Percentiles rank a stretch among this genome's conserved stretches.
phyloP scores from a whole-genome alignment of 2,329 filamentous ascomycete species.

The Cladophialophora immunda region DNA sequence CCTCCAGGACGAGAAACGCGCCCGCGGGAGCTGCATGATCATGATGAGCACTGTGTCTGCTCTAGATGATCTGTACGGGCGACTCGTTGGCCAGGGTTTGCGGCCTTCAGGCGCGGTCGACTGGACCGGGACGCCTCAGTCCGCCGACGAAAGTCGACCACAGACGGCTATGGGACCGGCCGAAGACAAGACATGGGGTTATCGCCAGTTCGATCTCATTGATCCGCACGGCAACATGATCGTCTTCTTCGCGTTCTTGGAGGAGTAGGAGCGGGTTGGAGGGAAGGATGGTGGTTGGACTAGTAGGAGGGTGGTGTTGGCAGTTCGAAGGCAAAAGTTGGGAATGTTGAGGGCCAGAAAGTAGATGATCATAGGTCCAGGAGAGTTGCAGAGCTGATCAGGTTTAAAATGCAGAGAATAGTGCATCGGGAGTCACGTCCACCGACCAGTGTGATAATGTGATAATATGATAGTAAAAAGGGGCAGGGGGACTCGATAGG shows the following conservation, averaged over 20 bases:
- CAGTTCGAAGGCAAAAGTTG: too few species aligned
- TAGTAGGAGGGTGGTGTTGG: too few species aligned
- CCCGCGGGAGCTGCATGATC: not conserved
- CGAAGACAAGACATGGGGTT: not conserved
- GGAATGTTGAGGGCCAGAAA: too few species aligned
- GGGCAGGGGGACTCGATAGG: too few species aligned
- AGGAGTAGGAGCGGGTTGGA: not conserved
- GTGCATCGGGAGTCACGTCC: too few species aligned
- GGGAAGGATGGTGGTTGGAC: too few species aligned
- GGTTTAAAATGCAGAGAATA: too few species aligned
- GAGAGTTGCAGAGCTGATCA: too few species aligned
- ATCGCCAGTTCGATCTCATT: conserved; percentile 3
- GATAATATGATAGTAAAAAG: too few species aligned
- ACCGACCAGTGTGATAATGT: too few species aligned
- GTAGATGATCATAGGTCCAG: too few species aligned
- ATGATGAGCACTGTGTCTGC: not conserved
- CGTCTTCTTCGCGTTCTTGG: not conserved
- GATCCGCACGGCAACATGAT: conserved; percentile 2
- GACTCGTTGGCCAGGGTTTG: not conserved
- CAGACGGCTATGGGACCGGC: not conserved
- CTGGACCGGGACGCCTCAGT: not conserved
- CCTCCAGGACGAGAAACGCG: not conserved
- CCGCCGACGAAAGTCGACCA: not conserved
- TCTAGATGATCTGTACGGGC: not conserved
- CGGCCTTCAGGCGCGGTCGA: not conserved